These are phyloP conservation scores for Ricinus communis DNA, from an alignment of 345 rosid genomes.

Conservation along the genomic window DNA sequence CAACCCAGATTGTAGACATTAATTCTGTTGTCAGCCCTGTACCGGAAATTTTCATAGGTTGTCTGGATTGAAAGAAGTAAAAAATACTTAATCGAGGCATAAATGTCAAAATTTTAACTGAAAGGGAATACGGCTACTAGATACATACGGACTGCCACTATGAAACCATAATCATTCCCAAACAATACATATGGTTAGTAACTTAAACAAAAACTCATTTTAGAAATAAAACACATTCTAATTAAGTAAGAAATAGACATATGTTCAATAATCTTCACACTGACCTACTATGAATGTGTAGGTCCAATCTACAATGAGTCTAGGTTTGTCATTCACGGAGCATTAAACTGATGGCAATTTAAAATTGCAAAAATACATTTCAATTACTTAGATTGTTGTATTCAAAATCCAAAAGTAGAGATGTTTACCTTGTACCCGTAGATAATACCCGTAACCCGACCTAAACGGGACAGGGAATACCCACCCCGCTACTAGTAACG, in stretches of 20 bases:
- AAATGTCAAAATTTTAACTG: not conserved
- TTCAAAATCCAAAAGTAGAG: no score
- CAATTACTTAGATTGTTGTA: not conserved
- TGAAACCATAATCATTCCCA: not conserved
- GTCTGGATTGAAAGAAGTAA: slow-evolving; percentile 56
- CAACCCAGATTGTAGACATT: slow-evolving; percentile 66
- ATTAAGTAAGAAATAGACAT: not conserved
- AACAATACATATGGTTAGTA: not conserved
- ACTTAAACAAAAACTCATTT: not conserved
- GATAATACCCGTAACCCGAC: no score
- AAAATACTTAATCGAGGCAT: slow-evolving; percentile 3
- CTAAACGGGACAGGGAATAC: no score
- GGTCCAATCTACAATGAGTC: no score
- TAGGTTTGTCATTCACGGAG: not conserved
- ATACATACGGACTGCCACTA: not conserved
- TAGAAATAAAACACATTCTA: not conserved
- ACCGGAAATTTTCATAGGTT: slow-evolving; percentile 92
- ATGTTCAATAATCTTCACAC: not conserved
- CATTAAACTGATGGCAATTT: not conserved
- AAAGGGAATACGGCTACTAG: not conserved
- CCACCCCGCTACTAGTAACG: no score
- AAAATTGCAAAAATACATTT: not conserved
- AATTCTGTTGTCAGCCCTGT: slow-evolving; percentile 68
- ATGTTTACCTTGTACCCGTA: no score
- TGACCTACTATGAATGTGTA: not conserved